Evolutionary conservation across 2,329 filamentous ascomycete genomes (phyloP).

Genomic region (Epichloe typhina): DNA sequence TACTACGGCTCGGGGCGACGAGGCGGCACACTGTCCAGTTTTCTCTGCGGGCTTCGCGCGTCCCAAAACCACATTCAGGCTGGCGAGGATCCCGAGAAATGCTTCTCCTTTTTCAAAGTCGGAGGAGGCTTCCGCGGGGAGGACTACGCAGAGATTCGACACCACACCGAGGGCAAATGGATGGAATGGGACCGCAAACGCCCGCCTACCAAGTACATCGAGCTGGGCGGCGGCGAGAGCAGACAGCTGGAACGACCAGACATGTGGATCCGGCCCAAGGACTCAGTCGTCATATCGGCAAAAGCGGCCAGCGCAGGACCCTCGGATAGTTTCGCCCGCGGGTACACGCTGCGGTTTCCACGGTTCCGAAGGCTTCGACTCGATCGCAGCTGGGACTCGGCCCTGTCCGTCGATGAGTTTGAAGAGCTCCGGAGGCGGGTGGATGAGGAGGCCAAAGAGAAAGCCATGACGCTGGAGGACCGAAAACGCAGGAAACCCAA

Average conservation of each 20-base stretch:
- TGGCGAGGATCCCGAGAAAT: slow-evolving; percentile 56
- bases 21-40: slow-evolving; percentile 73
- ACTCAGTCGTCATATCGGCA: slow-evolving; percentile 77
- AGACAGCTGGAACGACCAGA: slow-evolving; percentile 68
- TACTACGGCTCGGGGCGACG: slow-evolving; percentile 83
- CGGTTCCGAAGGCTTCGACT: slow-evolving; percentile 68
- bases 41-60: slow-evolving; percentile 75
- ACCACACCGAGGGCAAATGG: slow-evolving; percentile 88
- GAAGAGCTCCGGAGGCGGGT: slow-evolving; percentile 53
- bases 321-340: slow-evolving; percentile 66
- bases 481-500: slow-evolving; percentile 40
- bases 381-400: slow-evolving; percentile 76
- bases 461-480: slow-evolving; percentile 66
- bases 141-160: slow-evolving; percentile 73
- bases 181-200: slow-evolving; percentile 65
- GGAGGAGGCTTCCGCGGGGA: slow-evolving; percentile 81
- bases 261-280: slow-evolving; percentile 80
- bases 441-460: slow-evolving; percentile 58
- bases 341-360: slow-evolving; percentile 76
- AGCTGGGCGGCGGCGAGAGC: slow-evolving; percentile 63
- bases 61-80: slow-evolving; percentile 52
- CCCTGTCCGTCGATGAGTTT: slow-evolving; percentile 69
- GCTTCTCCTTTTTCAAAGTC: slow-evolving; percentile 92
- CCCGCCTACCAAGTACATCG: slow-evolving; percentile 66
- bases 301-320: slow-evolving; percentile 70